Conservation (phyloP, 371 early-diverging fungal species). For the Rhizopus stolonifer region DNA sequence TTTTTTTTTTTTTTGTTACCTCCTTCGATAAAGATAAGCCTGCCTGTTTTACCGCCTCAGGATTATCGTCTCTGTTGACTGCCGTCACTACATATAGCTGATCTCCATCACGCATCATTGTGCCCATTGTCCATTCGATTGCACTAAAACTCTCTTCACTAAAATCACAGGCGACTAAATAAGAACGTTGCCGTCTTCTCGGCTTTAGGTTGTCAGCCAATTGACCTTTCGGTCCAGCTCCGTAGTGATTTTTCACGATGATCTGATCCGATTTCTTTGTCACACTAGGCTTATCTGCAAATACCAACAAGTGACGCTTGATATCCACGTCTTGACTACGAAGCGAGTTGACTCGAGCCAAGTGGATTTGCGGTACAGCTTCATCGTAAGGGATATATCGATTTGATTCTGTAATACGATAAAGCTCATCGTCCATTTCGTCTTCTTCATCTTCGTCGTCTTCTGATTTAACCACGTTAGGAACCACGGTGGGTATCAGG, state of each 20-base stretch:
- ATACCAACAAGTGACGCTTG: conserved; percentile 23
- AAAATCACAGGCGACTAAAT: conserved; percentile 47
- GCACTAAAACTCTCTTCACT: conserved; percentile 43
- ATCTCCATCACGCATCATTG: conserved; percentile 58
- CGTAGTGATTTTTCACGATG: conserved; percentile 25
- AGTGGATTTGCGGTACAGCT: not conserved
- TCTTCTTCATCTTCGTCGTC: conserved; percentile 10
- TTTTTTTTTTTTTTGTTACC: conserved; percentile 11
- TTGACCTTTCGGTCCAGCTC: conserved; percentile 22
- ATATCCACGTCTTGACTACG: conserved; percentile 14
- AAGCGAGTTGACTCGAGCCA: conserved; percentile 7
- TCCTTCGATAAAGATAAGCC: conserved; percentile 28
- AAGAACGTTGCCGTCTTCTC: conserved; percentile 17
- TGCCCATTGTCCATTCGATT: conserved; percentile 60
- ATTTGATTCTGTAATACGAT: conserved; percentile 37
- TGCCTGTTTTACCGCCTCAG: conserved; percentile 29
- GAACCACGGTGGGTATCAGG: not conserved
- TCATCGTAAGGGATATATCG: conserved; percentile 25
- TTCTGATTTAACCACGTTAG: conserved; percentile 9
- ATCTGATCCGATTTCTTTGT: conserved; percentile 20
- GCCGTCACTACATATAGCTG: conserved; percentile 53
- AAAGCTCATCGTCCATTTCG: conserved; percentile 24
- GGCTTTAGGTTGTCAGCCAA: conserved; percentile 5
- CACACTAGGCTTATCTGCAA: conserved; percentile 22
- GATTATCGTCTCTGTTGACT: conserved; percentile 43